phyloP scores from a whole-genome alignment of 345 rosid genomes.

The Mercurialis annua region DNA sequence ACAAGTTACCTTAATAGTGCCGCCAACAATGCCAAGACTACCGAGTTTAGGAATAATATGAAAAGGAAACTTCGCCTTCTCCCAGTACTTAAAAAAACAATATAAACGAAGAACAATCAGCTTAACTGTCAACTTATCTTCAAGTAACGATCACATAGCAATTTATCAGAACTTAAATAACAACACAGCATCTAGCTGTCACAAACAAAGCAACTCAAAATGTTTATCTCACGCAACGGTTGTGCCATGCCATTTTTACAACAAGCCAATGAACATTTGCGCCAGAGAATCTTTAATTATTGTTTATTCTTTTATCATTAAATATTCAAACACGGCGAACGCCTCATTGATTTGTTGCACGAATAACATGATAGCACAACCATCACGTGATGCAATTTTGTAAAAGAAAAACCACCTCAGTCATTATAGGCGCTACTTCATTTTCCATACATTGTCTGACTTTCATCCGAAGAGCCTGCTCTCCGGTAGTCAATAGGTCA shows the following conservation, averaged over 20 bases:
- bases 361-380: too few species aligned
- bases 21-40: conserved; percentile 63
- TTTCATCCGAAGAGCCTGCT: conserved; percentile 54
- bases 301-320: not conserved
- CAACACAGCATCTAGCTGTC: not conserved
- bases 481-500: conserved; percentile 79
- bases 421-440: conserved; percentile 85
- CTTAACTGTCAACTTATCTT: conserved; percentile 7
- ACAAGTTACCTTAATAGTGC: conserved; percentile 72
- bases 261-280: too few species aligned
- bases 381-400: too few species aligned
- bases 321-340: too few species aligned
- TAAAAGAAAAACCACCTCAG: conserved; percentile 49
- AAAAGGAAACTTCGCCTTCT: conserved; percentile 96
- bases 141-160: not conserved
- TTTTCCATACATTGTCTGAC: conserved; percentile 89
- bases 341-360: too few species aligned
- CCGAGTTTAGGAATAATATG: conserved; percentile 76
- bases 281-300: too few species aligned
- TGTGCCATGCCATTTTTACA: too few species aligned
- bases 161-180: not conserved
- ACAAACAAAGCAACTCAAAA: not conserved
- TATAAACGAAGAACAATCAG: not conserved
- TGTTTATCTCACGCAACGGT: too few species aligned
- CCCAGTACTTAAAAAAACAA: conserved; percentile 64